These are phyloP conservation scores for Prunus salicina DNA, from an alignment of 306 rosid genomes.

Conservation along the genomic window DNA sequence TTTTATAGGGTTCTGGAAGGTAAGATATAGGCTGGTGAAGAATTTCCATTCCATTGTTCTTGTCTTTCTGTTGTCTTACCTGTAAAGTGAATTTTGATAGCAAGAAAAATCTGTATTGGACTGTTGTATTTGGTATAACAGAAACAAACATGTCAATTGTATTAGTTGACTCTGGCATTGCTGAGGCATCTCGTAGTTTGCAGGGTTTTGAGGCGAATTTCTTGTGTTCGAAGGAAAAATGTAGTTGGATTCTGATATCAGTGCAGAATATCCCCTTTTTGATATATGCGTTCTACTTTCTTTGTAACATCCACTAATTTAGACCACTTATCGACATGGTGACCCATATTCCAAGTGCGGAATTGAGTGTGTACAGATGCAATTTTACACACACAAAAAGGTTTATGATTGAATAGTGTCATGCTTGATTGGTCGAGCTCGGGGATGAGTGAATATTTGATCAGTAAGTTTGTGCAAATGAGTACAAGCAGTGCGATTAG, in stretches of 20 bases:
- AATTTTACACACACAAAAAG: not conserved
- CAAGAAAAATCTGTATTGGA: slow-evolving; percentile 63
- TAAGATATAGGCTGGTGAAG: slow-evolving; percentile 73
- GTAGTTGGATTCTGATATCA: not conserved
- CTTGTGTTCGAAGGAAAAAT: not conserved
- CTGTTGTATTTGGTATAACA: slow-evolving; percentile 54
- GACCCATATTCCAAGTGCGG: not conserved
- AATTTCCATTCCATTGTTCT: slow-evolving; percentile 34
- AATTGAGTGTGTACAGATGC: not conserved
- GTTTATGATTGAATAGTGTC: not conserved
- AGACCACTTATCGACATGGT: too few species aligned
- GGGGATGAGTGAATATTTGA: not conserved
- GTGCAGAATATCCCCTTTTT: not conserved
- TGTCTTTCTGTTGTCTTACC: slow-evolving; percentile 51
- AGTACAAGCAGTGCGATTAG: slow-evolving; percentile 5
- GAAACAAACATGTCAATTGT: slow-evolving; percentile 32
- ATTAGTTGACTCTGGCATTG: slow-evolving; percentile 26
- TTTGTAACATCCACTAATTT: not conserved
- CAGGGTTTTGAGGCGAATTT: not conserved
- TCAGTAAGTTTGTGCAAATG: not conserved
- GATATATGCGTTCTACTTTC: not conserved
- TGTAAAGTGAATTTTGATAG: slow-evolving; percentile 99
- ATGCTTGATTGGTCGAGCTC: not conserved
- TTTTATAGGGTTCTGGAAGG: slow-evolving; percentile 70
- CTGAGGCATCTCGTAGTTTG: slow-evolving; percentile 22